These are phyloP conservation scores for Allium sativum DNA, from an alignment of 106 monocot genomes.

Conservation along the genomic window DNA sequence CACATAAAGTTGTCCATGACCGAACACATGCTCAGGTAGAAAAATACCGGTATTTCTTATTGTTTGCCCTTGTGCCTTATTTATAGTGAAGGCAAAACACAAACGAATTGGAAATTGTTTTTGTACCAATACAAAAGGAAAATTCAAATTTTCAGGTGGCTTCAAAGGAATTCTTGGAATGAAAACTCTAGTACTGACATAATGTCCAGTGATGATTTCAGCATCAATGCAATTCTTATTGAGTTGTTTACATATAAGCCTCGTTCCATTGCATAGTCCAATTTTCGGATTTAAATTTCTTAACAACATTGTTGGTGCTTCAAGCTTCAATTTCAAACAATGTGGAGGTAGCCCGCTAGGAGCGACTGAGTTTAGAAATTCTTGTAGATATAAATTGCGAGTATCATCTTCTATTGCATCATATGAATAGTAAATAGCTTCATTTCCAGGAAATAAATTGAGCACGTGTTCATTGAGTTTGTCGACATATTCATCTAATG, in stretches of 20 bases:
- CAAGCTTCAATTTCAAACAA: not conserved
- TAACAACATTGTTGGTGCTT: not conserved
- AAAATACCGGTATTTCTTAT: slow-evolving; percentile 6
- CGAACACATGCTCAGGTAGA: slow-evolving; percentile 11
- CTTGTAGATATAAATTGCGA: not conserved
- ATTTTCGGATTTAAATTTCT: slow-evolving; percentile 8
- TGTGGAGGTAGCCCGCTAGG: slow-evolving; percentile 12
- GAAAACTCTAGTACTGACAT: not conserved
- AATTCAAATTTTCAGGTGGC: not conserved
- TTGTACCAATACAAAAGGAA: slow-evolving; percentile 7
- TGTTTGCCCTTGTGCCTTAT: slow-evolving; percentile 13
- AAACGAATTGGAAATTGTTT: slow-evolving; percentile 9
- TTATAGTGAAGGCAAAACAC: slow-evolving; percentile 12
- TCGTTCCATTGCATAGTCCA: slow-evolving; percentile 12
- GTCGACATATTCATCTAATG: slow-evolving; percentile 11
- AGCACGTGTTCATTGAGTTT: not conserved
- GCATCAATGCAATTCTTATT: not conserved
- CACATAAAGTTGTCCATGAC: slow-evolving; percentile 6
- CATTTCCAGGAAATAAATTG: not conserved
- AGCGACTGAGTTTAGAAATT: slow-evolving; percentile 8
- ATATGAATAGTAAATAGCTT: slow-evolving; percentile 1
- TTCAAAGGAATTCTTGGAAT: slow-evolving; percentile 1
- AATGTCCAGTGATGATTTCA: slow-evolving; percentile 2
- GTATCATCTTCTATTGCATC: slow-evolving; percentile 9
- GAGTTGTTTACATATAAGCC: slow-evolving; percentile 3